Conservation (phyloP, 164 flowering plant species). For the Annona squamosa region DNA sequence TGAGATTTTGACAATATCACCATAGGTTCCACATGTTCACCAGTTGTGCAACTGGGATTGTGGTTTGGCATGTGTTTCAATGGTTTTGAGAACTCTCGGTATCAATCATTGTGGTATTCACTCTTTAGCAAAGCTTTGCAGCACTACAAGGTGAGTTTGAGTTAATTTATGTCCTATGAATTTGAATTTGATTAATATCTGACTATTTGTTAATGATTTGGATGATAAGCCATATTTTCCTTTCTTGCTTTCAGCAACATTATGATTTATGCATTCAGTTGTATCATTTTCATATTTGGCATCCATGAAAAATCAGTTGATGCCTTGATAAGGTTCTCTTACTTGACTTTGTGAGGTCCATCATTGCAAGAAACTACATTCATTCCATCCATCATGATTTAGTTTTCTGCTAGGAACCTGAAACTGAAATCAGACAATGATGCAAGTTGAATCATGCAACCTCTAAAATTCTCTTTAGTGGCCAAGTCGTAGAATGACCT, state of each 20-base stretch:
- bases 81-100: slow-evolving; percentile 79
- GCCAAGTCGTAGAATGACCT: too few relatives aligned
- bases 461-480: too few relatives aligned
- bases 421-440: too few relatives aligned
- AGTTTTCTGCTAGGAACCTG: too few relatives aligned
- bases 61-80: slow-evolving; percentile 90
- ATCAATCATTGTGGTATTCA: slow-evolving; percentile 37
- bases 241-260: not conserved
- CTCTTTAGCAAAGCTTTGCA: slow-evolving; percentile 52
- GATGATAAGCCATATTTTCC: not conserved
- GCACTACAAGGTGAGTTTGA: slow-evolving; percentile 58
- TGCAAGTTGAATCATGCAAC: too few relatives aligned
- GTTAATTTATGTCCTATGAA: not conserved
- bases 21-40: slow-evolving; percentile 79
- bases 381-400: too few relatives aligned
- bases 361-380: too few relatives aligned
- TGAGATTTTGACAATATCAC: slow-evolving; percentile 7
- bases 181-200: not conserved
- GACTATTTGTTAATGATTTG: not conserved
- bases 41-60: slow-evolving; percentile 89
- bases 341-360: too few relatives aligned
- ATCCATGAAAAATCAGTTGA: not conserved
- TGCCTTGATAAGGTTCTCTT: too few relatives aligned
- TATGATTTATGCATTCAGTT: not conserved
- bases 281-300: not conserved